A percentile compares a stretch with the other conserved stretches of the same genome.
These are phyloP conservation scores for Vigna hirtella DNA, from an alignment of 306 rosid species.

Conservation along the genomic window DNA sequence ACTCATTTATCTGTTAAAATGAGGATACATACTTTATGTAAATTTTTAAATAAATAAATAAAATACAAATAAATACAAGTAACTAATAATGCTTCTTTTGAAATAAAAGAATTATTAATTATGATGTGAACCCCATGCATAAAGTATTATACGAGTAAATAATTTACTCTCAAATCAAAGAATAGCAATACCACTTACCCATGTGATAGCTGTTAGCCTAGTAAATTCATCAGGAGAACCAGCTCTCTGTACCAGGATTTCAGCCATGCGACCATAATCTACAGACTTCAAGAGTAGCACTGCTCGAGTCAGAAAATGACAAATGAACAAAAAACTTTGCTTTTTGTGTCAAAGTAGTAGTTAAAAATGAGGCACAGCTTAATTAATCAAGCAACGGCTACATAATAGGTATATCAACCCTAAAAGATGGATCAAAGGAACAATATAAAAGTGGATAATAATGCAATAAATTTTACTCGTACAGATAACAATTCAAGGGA, in stretches of 20 bases:
- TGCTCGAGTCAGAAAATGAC: constrained; percentile 95
- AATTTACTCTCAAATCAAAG: constrained; percentile 19
- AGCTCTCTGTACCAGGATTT: constrained; percentile 95
- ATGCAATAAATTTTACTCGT: constrained; percentile 7
- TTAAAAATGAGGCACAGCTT: constrained; percentile 8
- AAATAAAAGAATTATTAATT: constrained; percentile 7
- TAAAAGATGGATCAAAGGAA: constrained; percentile 3
- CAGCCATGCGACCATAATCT: constrained; percentile 99
- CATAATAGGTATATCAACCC: constrained; percentile 1
- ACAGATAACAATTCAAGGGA: constrained; percentile 12
- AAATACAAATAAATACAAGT: constrained; percentile 30
- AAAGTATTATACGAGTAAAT: constrained; percentile 22
- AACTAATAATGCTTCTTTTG: neutral
- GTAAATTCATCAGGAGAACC: constrained; percentile 90
- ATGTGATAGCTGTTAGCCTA: constrained; percentile 91
- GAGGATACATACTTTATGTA: constrained; percentile 14
- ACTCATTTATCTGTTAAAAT: constrained; percentile 80
- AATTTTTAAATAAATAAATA: constrained; percentile 21
- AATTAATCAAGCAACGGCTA: constrained; percentile 31
- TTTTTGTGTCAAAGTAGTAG: constrained; percentile 45
- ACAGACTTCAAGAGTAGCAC: constrained; percentile 99
- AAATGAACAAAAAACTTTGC: constrained; percentile 69
- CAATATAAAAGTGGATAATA: constrained; percentile 8
- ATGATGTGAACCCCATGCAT: constrained; percentile 19
- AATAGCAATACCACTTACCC: constrained; percentile 67